A percentile compares a stretch with the other conserved stretches of the same genome.
Evolutionary conservation across 352 stramenopile species (phyloP).

Genomic region (Pythium sp.): DNA sequence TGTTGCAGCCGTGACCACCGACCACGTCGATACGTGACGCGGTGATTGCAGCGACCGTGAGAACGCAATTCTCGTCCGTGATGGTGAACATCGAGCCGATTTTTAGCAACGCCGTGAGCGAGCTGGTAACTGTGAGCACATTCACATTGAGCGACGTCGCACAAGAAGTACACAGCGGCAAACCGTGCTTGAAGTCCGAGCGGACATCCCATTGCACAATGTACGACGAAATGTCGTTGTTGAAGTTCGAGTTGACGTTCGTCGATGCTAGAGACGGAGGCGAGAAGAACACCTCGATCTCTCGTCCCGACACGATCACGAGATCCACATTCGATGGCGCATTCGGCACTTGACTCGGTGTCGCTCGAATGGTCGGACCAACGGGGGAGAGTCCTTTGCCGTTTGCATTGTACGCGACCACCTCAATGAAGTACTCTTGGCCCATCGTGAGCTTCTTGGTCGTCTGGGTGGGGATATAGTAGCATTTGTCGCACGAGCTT

Average conservation of each 20-base stretch:
- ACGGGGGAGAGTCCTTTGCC: constrained; percentile 54
- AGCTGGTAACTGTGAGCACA: constrained; percentile 36
- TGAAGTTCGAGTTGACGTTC: constrained; percentile 63
- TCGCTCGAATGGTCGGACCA: constrained; percentile 31
- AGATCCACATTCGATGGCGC: constrained; percentile 88
- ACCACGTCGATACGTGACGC: constrained; percentile 29
- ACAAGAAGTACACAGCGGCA: constrained; percentile 46
- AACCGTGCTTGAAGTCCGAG: constrained; percentile 63
- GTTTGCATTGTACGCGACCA: constrained; percentile 71
- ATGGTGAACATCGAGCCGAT: constrained; percentile 49
- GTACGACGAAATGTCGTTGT: constrained; percentile 87
- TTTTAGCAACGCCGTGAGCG: constrained; percentile 27
- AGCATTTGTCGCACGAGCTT: constrained; percentile 55
- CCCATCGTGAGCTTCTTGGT: constrained; percentile 56
- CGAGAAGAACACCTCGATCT: constrained; percentile 90
- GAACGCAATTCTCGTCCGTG: constrained; percentile 42
- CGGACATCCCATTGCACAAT: constrained; percentile 87
- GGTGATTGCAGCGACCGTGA: constrained; percentile 31
- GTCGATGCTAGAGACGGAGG: constrained; percentile 53
- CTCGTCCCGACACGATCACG: constrained; percentile 80
- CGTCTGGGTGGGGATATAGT: constrained; percentile 61
- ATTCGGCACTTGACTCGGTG: constrained; percentile 83
- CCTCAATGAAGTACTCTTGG: constrained; percentile 76
- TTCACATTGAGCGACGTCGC: constrained; percentile 38
- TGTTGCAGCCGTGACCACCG: constrained; percentile 29